Evolutionary conservation across 306 rosid genomes (phyloP).

Genomic region (Luffa acutangula): DNA sequence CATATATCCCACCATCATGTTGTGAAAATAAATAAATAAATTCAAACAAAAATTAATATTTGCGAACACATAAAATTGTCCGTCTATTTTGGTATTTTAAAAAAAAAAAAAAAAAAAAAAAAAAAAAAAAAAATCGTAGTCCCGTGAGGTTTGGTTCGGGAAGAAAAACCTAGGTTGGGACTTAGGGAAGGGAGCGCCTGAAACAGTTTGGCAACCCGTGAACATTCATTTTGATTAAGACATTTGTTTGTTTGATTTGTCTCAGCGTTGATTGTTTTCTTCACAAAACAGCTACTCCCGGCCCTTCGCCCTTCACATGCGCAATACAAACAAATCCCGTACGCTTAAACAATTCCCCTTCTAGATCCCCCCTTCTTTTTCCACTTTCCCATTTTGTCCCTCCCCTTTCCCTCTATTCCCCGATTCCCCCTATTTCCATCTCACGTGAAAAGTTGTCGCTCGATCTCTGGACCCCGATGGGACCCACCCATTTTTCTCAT

Average conservation of each 20-base stretch:
- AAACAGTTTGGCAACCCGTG: constrained; percentile 5
- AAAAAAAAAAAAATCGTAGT: no score
- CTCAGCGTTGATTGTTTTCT: background rate
- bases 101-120: no score
- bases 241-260: background rate
- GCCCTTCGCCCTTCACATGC: background rate
- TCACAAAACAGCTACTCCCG: background rate
- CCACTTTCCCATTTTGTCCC: background rate
- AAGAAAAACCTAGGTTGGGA: background rate
- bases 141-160: background rate
- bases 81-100: background rate
- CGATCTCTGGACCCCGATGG: background rate
- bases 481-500: background rate
- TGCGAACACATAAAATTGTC: background rate
- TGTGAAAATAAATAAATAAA: no score
- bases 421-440: background rate
- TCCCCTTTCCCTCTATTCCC: background rate
- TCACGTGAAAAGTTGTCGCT: background rate
- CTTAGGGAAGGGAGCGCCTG: background rate
- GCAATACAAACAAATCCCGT: constrained; percentile 1
- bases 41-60: no score
- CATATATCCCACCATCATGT: no score
- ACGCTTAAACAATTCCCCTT: background rate
- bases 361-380: background rate
- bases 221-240: background rate